Percentiles rank a stretch among this genome's conserved stretches.
Conservation (phyloP, 805 yeast genomes). For the Kazachstania taianensis region DNA sequence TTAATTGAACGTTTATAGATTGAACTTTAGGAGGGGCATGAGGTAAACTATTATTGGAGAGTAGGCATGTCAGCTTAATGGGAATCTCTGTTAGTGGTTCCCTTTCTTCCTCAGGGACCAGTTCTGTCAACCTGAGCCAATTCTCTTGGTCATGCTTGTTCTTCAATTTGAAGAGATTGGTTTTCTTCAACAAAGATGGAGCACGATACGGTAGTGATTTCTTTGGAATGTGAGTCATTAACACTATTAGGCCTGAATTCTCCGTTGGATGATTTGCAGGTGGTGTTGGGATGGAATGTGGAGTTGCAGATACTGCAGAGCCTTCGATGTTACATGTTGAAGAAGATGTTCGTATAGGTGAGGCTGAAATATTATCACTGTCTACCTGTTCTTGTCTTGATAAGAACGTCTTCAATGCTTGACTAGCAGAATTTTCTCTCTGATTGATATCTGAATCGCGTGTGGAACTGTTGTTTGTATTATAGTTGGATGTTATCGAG, state of each 20-base stretch:
- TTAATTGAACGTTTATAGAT: conserved; percentile 23
- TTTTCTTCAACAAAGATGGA: conserved; percentile 31
- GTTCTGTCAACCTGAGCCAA: conserved; percentile 21
- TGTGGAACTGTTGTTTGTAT: too few relatives aligned
- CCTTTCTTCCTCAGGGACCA: conserved; percentile 25
- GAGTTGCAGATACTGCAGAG: conserved; percentile 12
- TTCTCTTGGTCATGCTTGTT: conserved; percentile 30
- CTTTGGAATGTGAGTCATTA: conserved; percentile 26
- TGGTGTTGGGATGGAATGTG: conserved; percentile 6
- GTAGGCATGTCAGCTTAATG: conserved; percentile 26
- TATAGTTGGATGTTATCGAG: too few relatives aligned
- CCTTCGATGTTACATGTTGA: background rate
- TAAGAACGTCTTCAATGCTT: too few relatives aligned
- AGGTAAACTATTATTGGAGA: conserved; percentile 24
- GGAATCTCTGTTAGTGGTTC: conserved; percentile 20
- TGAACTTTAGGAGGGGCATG: conserved; percentile 27
- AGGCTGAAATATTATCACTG: conserved; percentile 8
- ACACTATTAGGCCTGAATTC: conserved; percentile 25
- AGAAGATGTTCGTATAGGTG: background rate
- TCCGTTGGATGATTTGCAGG: conserved; percentile 1
- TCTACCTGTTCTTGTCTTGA: too few relatives aligned
- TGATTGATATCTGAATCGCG: too few relatives aligned
- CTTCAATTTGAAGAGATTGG: conserved; percentile 28
- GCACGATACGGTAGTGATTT: conserved; percentile 31
- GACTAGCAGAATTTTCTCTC: too few relatives aligned